Evolutionary conservation across 176 grass and related monocot species (phyloP).

Genomic region (Oryza meyeriana): DNA sequence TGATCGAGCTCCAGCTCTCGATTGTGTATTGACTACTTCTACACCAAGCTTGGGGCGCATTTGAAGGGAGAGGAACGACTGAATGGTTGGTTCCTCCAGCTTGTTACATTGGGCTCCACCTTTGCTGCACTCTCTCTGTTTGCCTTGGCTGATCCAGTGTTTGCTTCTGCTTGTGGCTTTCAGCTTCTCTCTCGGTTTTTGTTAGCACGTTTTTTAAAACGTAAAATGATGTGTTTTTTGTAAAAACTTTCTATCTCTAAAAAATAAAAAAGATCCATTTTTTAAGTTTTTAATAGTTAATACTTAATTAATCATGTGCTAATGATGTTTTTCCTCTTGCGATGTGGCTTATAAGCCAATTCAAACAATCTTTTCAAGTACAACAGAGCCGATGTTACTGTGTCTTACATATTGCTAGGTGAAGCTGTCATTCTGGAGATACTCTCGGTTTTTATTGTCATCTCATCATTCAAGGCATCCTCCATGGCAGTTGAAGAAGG

Average conservation of each 20-base stretch:
- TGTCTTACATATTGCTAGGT: constrained; percentile 29
- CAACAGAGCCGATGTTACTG: background rate
- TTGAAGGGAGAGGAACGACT: background rate
- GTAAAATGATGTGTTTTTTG: too few relatives aligned
- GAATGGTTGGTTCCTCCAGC: background rate
- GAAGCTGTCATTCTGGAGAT: constrained; percentile 18
- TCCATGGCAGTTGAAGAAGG: too few relatives aligned
- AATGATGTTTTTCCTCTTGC: too few relatives aligned
- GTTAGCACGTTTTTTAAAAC: too few relatives aligned
- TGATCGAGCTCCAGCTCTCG: constrained; percentile 40
- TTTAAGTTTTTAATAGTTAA: too few relatives aligned
- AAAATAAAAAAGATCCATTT: too few relatives aligned
- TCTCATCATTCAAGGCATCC: constrained; percentile 20
- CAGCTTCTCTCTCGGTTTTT: too few relatives aligned
- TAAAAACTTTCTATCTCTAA: too few relatives aligned
- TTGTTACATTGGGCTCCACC: background rate
- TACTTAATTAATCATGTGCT: too few relatives aligned
- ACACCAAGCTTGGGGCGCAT: constrained; percentile 26
- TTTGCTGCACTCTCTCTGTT: background rate
- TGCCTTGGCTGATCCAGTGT: background rate
- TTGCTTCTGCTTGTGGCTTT: too few relatives aligned
- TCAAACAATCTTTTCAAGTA: background rate
- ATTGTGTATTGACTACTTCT: constrained; percentile 27
- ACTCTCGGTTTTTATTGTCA: constrained; percentile 6
- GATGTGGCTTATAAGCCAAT: too few relatives aligned